Evolutionary conservation across 2,329 filamentous ascomycete genomes (phyloP).

Genomic region (Saccharata proteae): DNA sequence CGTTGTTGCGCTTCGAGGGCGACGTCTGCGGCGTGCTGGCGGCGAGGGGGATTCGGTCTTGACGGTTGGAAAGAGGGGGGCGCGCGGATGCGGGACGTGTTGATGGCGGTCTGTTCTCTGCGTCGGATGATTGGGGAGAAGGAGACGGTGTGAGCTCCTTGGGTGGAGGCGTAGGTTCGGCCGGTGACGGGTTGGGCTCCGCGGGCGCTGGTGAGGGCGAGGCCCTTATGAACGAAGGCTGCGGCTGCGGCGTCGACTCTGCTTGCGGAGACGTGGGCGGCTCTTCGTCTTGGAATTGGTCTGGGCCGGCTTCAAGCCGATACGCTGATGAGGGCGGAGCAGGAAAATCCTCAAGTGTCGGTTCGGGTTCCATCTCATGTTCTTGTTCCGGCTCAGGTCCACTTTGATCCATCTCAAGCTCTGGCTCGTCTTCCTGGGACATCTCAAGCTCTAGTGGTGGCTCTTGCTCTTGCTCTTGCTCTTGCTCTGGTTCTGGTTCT

Average conservation of each 20-base stretch:
- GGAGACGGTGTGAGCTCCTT: constrained; percentile 42
- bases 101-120: constrained; percentile 67
- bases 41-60: constrained; percentile 21
- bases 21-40: constrained; percentile 25
- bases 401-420: neutral
- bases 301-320: too few species aligned
- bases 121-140: constrained; percentile 66
- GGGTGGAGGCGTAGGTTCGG: constrained; percentile 2
- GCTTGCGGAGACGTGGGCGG: too few species aligned
- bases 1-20: constrained; percentile 29
- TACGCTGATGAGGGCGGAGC: constrained; percentile 1
- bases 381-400: constrained; percentile 3
- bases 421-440: neutral
- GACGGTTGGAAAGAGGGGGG: constrained; percentile 9
- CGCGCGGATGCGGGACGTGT: constrained; percentile 39
- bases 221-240: neutral
- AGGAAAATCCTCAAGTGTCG: constrained; percentile 2
- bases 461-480: constrained; percentile 11
- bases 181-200: neutral
- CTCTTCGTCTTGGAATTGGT: too few species aligned
- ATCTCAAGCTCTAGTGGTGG: too few species aligned
- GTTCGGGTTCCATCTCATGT: neutral
- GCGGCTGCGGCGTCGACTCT: neutral
- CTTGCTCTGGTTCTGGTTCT: constrained; percentile 10
- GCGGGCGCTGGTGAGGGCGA: neutral